Evolutionary conservation across 306 rosid genomes (phyloP).

Genomic region (Prunus padus): DNA sequence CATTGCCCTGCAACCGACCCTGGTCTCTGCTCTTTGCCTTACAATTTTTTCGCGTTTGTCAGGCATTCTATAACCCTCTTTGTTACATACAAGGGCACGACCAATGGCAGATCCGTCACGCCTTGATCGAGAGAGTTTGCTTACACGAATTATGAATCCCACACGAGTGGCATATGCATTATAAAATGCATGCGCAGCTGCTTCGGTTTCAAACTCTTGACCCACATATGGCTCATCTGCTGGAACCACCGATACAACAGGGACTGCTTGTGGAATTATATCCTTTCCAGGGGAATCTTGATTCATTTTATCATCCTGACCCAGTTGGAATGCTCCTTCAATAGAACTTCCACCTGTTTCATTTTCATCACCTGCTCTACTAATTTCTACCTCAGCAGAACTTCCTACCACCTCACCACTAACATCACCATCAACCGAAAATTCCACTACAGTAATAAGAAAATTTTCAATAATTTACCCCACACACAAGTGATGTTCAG

Average conservation of each 20-base stretch:
- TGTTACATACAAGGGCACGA: conserved; percentile 93
- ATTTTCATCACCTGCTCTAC: conserved; percentile 52
- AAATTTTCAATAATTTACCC: conserved; percentile 9
- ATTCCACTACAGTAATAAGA: conserved; percentile 76
- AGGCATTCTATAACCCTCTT: conserved; percentile 96
- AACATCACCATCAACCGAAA: conserved; percentile 55
- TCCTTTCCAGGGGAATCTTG: conserved; percentile 53
- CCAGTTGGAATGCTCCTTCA: conserved; percentile 57
- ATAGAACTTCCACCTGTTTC: conserved; percentile 57
- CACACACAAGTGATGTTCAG: conserved; percentile 19
- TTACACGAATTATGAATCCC: conserved; percentile 89
- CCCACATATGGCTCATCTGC: conserved; percentile 85
- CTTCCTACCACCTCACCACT: conserved; percentile 49
- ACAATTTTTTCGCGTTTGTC: conserved; percentile 94
- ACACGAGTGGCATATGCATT: conserved; percentile 78
- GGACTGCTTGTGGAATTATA: conserved; percentile 46
- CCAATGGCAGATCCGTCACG: conserved; percentile 93
- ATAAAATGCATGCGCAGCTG: conserved; percentile 90
- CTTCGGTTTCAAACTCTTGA: conserved; percentile 89
- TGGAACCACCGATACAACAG: conserved; percentile 41
- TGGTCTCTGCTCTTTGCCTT: conserved; percentile 93
- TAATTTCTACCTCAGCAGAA: conserved; percentile 42
- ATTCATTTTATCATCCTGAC: conserved; percentile 44
- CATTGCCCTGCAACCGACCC: conserved; percentile 98
- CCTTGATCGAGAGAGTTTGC: conserved; percentile 95